Base-by-base conservation (phyloP, 106 monocot genomes). In the Dendrobium nobile region DNA sequence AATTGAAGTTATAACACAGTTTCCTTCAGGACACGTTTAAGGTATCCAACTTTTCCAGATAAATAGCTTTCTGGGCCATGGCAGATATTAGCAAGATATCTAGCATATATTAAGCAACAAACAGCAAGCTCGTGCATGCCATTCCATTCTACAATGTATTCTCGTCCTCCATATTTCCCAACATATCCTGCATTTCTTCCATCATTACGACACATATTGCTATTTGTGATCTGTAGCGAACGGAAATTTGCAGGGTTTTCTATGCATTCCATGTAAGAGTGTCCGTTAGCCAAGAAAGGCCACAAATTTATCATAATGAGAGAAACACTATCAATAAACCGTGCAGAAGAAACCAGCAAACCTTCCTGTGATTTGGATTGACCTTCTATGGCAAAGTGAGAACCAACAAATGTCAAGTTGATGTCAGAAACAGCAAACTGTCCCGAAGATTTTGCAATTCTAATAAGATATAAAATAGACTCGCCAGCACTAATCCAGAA, bases 401-500 rank as follows among this genome's bases (percentile, higher is more conserved):
- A 68, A 79, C 20, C 15, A 77, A 37, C 20, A 47, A 75, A 72
- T 18, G 47, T 24, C 3, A 54, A 76, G 19, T 24, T 28, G 24
- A 75, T n/a, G 20, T 0, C 22, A 10, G 22, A n/a, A 17, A 3
- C 9, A 40, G 47, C 51, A 11, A 54, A 40, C 70, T 26, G 68
- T 17, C 33, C 33, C 72, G 47, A 42, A 33, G 27, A 42, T 17
- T 17, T 40, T 16, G 73, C 41, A 73, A 15, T 82, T 82, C 80
- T 78, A 68, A 85, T 41, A 75, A 95, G 68, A 82, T 37, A 41
- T 42, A 90, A 77, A 27, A 89, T 59, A 20, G 96, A 83, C 76
- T 92, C 90, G 33, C 92, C 92, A 31, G 92, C 85, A 82, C 65
- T 86, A 68, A 92, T 76, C 83, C 87, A 90, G 68, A 86, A 90